Conservation (phyloP, 1,284 basidiomycete genomes). For the Ganoderma lingzhi region DNA sequence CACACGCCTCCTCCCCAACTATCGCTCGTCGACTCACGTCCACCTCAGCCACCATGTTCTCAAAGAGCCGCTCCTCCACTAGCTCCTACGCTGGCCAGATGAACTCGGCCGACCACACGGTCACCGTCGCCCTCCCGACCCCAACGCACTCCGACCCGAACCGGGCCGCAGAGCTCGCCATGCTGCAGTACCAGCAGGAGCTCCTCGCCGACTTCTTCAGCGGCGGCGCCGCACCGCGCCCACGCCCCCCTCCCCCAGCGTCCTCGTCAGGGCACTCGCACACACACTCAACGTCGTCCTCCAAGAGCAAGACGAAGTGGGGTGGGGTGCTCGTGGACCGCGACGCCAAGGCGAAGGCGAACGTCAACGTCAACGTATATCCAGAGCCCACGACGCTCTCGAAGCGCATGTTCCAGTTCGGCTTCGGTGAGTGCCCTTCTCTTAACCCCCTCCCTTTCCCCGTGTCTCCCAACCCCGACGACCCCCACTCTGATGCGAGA, state of each 20-base stretch:
- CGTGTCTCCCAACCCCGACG: neutral
- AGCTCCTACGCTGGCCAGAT: constrained; percentile 7
- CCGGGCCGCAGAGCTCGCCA: constrained; percentile 16
- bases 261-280: constrained; percentile 9
- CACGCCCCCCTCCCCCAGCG: constrained; percentile 6
- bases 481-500: neutral
- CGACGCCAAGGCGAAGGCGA: neutral
- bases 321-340: constrained; percentile 15
- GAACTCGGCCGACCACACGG: neutral
- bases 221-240: constrained; percentile 19
- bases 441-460: neutral
- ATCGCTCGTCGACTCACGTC: constrained; percentile 1
- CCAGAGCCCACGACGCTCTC: constrained; percentile 27
- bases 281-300: constrained; percentile 1
- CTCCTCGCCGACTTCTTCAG: constrained; percentile 32
- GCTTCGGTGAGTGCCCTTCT: constrained; percentile 25
- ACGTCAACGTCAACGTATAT: neutral
- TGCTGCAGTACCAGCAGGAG: constrained; percentile 27
- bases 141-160: constrained; percentile 3
- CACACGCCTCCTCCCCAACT: neutral
- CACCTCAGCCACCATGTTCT: constrained; percentile 4
- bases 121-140: constrained; percentile 5
- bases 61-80: constrained; percentile 3
- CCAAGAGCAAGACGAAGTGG: constrained; percentile 14
- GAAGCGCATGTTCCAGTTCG: constrained; percentile 24